Evolutionary conservation across 23 red algal genomes (phyloP).

Genomic region (Gracilaria gracilis): DNA sequence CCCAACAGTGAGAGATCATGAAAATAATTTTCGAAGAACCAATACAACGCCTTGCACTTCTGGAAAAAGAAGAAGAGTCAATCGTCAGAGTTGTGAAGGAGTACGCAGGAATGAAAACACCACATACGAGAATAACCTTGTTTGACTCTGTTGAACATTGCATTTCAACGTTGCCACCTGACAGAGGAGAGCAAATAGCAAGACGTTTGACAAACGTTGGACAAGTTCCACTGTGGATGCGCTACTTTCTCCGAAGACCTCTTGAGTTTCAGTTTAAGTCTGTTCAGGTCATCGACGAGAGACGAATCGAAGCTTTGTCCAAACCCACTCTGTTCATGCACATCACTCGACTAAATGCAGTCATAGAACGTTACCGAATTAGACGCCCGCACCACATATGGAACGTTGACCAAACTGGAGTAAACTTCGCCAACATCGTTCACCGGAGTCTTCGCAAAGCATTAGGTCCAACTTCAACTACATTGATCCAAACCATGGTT

Average conservation of each 20-base stretch:
- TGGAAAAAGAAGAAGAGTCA: no score
- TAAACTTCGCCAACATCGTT: neutral
- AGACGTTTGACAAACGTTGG: no score
- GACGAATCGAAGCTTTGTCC: neutral
- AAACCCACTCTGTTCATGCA: neutral
- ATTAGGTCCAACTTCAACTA: neutral
- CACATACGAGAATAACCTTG: no score
- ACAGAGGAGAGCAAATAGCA: no score
- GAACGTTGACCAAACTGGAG: neutral
- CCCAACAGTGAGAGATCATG: no score
- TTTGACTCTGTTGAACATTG: no score
- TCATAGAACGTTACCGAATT: neutral
- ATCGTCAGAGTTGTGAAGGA: no score
- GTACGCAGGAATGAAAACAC: no score
- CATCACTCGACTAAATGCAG: neutral
- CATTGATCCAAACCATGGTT: neutral
- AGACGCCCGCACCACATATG: neutral
- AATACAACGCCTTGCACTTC: no score
- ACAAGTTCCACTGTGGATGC: no score
- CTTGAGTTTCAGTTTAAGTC: neutral
- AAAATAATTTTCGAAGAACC: no score
- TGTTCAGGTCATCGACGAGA: neutral
- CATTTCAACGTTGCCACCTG: no score
- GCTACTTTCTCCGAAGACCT: neutral
- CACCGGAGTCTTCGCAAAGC: neutral